Conservation (phyloP, 148 eudicot species). For the Cornus suecica region DNA sequence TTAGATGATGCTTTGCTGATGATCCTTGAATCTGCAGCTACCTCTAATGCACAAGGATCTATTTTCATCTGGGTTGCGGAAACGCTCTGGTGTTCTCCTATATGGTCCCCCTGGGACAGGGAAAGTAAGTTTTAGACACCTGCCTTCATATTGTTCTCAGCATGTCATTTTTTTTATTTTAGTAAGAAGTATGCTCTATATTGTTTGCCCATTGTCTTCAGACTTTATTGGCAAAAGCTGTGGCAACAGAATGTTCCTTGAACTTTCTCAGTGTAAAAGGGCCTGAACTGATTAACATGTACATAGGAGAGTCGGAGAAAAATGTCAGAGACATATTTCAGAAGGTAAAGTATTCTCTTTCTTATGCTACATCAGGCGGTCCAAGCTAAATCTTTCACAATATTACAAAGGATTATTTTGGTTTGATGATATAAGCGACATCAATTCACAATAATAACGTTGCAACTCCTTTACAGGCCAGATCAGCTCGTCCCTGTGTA, state of each 20-base stretch:
- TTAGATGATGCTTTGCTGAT: not conserved
- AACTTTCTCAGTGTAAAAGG: conserved; percentile 97
- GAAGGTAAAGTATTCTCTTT: conserved; percentile 50
- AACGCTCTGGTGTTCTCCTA: conserved; percentile 97
- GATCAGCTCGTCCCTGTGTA: conserved; percentile 97
- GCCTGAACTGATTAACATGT: conserved; percentile 97
- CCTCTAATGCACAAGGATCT: conserved; percentile 93
- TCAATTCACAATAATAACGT: conserved; percentile 7
- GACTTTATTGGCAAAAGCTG: conserved; percentile 98
- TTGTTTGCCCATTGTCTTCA: conserved; percentile 29
- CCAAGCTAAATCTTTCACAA: not conserved
- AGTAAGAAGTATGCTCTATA: conserved; percentile 7
- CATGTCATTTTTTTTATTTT: not conserved
- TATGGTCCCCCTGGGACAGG: conserved; percentile 99
- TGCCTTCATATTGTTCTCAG: conserved; percentile 4
- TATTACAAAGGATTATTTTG: conserved; percentile 4
- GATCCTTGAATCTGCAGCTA: conserved; percentile 43
- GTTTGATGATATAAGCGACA: not conserved
- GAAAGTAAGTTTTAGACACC: conserved; percentile 49
- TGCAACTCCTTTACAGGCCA: conserved; percentile 52
- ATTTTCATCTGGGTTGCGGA: conserved; percentile 96
- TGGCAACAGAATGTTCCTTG: conserved; percentile 97
- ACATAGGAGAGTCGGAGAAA: conserved; percentile 98
- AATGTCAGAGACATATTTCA: conserved; percentile 91
- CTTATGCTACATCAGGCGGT: not conserved